Evolutionary conservation across 2,329 filamentous ascomycete species (phyloP).

Genomic region (Falciphora oryzae): DNA sequence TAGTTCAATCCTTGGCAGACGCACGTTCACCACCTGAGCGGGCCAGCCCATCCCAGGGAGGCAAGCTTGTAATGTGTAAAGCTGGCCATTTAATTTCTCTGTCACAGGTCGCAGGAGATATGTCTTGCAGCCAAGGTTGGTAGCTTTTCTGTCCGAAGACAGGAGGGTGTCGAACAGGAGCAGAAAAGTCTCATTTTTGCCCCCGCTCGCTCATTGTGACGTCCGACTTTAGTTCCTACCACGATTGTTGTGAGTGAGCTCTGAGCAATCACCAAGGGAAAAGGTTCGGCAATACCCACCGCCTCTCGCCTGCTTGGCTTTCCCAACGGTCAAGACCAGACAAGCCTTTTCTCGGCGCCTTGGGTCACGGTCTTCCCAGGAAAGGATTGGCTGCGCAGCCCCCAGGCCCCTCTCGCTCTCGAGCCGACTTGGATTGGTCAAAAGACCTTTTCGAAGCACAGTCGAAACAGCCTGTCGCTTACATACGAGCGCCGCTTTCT

Average conservation of each 20-base stretch:
- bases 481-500: not conserved
- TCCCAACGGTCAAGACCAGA: not conserved
- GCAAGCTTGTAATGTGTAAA: not conserved
- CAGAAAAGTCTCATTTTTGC: not conserved
- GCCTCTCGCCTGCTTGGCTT: not conserved
- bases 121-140: not conserved
- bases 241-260: not conserved
- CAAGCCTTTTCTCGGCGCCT: constrained; percentile 7
- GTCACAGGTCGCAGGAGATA: not conserved
- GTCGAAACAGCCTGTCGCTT: not conserved
- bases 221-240: not conserved
- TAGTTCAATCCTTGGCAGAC: not conserved
- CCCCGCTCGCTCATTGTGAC: not conserved
- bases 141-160: not conserved
- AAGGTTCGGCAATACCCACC: not conserved
- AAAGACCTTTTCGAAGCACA: not conserved
- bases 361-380: not conserved
- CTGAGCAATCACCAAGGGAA: not conserved
- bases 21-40: not conserved
- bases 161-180: too few species aligned
- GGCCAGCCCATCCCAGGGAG: not conserved
- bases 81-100: not conserved
- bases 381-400: constrained; percentile 1
- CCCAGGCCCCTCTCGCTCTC: not conserved
- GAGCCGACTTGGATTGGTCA: not conserved